These are phyloP conservation scores for Saccharata proteae DNA, from an alignment of 2,329 filamentous ascomycete genomes.

Conservation along the genomic window DNA sequence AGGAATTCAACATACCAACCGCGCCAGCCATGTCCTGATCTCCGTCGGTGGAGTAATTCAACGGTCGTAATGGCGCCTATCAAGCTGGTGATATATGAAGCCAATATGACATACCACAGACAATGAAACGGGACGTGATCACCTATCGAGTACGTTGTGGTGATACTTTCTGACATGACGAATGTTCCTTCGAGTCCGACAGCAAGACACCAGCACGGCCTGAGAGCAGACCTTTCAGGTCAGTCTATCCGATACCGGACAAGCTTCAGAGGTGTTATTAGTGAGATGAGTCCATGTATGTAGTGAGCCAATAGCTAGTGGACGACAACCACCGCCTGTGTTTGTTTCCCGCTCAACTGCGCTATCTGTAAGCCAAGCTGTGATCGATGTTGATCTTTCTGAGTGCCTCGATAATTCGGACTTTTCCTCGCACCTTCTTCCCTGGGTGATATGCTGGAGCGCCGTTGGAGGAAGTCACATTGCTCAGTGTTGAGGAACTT, in stretches of 20 bases:
- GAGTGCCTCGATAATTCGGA: too few relatives aligned
- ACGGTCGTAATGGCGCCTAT: constrained; percentile 67
- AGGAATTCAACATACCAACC: constrained; percentile 48
- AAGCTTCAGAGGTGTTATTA: neutral
- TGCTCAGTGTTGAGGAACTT: too few relatives aligned
- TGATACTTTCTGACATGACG: too few relatives aligned
- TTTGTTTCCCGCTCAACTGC: neutral
- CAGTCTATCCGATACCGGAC: neutral
- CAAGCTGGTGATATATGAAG: constrained; percentile 59
- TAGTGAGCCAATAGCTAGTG: neutral
- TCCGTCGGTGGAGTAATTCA: constrained; percentile 68
- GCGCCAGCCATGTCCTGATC: constrained; percentile 52
- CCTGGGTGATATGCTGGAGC: too few relatives aligned
- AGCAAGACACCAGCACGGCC: constrained; percentile 6
- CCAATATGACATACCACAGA: constrained; percentile 41
- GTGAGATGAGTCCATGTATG: constrained; percentile 2
- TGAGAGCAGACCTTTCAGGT: neutral
- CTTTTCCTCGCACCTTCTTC: too few relatives aligned
- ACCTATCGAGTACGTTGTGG: constrained; percentile 20
- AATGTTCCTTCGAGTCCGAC: too few relatives aligned
- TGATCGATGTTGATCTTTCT: too few relatives aligned
- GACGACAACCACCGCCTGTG: neutral
- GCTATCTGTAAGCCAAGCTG: too few relatives aligned
- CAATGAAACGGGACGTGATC: constrained; percentile 29
- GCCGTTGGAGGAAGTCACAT: too few relatives aligned